phyloP scores from a whole-genome alignment of 2,329 filamentous ascomycete genomes.

The Didymella lethalis region DNA sequence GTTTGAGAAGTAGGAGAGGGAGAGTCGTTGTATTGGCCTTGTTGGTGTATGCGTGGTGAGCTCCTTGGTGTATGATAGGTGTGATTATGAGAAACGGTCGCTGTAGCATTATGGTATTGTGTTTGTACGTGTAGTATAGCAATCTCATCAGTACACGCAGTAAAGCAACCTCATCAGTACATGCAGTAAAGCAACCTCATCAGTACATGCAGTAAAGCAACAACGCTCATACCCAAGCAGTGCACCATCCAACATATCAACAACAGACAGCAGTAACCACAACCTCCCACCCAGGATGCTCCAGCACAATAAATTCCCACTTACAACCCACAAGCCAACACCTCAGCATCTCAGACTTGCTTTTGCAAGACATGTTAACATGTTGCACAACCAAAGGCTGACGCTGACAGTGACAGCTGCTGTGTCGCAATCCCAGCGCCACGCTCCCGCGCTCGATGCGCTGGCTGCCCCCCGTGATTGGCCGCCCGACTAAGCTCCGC shows the following conservation, averaged over 20 bases:
- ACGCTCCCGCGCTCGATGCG: neutral
- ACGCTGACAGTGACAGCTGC: constrained; percentile 29
- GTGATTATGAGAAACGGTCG: neutral
- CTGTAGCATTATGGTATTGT: neutral
- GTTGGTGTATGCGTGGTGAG: neutral
- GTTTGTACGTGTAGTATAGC: neutral
- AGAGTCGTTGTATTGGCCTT: neutral
- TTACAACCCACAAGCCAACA: no score
- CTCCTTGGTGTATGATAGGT: constrained; percentile 9
- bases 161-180: no score
- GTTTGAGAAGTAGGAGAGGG: no score
- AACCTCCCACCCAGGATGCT: no score
- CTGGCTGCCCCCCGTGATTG: neutral
- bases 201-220: no score
- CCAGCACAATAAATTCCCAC: no score
- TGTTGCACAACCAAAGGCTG: neutral
- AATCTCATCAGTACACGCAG: no score
- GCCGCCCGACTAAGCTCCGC: neutral
- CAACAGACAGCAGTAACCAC: no score
- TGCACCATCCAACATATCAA: no score
- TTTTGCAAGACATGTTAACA: constrained; percentile 12
- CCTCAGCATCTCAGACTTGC: neutral
- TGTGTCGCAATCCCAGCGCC: constrained; percentile 16
- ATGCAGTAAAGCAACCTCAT: no score
- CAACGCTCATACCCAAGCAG: no score